Conservation (phyloP, 2,329 filamentous ascomycete species). For the Dactylellina haptotyla region DNA sequence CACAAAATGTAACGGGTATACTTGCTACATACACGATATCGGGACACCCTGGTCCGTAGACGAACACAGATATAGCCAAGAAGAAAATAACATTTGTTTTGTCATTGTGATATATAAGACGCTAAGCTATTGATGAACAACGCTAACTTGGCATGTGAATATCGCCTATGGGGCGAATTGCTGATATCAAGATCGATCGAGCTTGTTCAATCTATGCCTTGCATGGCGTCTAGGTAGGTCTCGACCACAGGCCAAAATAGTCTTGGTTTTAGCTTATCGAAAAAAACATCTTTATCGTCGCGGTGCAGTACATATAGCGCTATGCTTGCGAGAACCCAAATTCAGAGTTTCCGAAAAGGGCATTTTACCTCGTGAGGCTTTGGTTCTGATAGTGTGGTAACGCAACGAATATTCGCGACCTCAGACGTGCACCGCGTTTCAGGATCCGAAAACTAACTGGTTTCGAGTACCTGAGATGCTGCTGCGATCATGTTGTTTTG, state of each 20-base stretch:
- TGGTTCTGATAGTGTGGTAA: neutral
- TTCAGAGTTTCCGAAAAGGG: conserved; percentile 20
- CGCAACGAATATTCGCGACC: neutral
- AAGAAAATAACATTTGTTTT: neutral
- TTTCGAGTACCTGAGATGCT: conserved; percentile 15
- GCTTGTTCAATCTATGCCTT: too few relatives aligned
- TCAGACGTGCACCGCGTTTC: conserved; percentile 25
- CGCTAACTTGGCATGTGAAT: neutral
- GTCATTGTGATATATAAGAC: neutral
- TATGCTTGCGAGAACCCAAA: neutral
- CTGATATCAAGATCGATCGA: neutral
- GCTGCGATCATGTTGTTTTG: conserved; percentile 8
- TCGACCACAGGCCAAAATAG: too few relatives aligned
- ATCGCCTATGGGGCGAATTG: neutral
- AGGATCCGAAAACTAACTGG: conserved; percentile 39
- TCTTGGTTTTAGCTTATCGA: too few relatives aligned
- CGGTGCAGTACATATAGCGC: too few relatives aligned
- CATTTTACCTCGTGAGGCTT: conserved; percentile 33
- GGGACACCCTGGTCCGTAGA: neutral
- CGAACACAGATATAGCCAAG: neutral
- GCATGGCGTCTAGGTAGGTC: too few relatives aligned
- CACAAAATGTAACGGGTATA: neutral
- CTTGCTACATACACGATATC: neutral
- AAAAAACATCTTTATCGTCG: too few relatives aligned
- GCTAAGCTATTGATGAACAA: too few relatives aligned